phyloP scores from a whole-genome alignment of 768 basidiomycete genomes.

The Mycena rebaudengoi region DNA sequence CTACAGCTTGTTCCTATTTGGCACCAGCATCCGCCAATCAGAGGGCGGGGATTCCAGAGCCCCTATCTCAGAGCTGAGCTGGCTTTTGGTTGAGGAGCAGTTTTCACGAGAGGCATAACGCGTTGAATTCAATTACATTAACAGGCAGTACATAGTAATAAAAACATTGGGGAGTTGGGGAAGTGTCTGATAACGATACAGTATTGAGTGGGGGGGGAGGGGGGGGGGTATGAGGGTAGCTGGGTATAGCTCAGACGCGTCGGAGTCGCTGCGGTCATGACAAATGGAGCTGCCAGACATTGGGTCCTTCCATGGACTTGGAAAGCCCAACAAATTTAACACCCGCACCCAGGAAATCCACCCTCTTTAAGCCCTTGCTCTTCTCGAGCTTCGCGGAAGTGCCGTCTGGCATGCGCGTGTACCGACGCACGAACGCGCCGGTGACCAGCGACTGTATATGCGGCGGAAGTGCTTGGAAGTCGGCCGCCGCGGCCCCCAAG shows the following conservation, averaged over 20 bases:
- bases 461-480: slow-evolving; percentile 6
- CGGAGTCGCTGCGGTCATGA: slow-evolving; percentile 4
- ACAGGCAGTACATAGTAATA: slow-evolving; percentile 22
- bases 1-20: not conserved
- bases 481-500: not conserved
- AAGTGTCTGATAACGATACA: slow-evolving; percentile 16
- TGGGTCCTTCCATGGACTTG: slow-evolving; percentile 33
- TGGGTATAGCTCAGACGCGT: slow-evolving; percentile 14
- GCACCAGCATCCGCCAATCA: slow-evolving; percentile 1
- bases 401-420: slow-evolving; percentile 1
- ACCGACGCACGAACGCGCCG: slow-evolving; percentile 25
- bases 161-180: not conserved
- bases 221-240: slow-evolving; percentile 24
- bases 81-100: no score
- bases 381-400: slow-evolving; percentile 31
- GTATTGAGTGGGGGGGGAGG: not conserved
- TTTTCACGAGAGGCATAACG: no score
- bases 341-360: slow-evolving; percentile 47
- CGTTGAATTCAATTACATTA: no score
- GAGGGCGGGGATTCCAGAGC: not conserved
- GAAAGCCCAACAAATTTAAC: slow-evolving; percentile 41
- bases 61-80: not conserved
- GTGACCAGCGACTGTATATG: slow-evolving; percentile 6
- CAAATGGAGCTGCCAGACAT: slow-evolving; percentile 40
- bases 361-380: slow-evolving; percentile 48